Evolutionary conservation across 2,329 filamentous ascomycete species (phyloP), one percentile per base, ranked within the genome.

Genomic region (Fusarium sp.): DNA sequence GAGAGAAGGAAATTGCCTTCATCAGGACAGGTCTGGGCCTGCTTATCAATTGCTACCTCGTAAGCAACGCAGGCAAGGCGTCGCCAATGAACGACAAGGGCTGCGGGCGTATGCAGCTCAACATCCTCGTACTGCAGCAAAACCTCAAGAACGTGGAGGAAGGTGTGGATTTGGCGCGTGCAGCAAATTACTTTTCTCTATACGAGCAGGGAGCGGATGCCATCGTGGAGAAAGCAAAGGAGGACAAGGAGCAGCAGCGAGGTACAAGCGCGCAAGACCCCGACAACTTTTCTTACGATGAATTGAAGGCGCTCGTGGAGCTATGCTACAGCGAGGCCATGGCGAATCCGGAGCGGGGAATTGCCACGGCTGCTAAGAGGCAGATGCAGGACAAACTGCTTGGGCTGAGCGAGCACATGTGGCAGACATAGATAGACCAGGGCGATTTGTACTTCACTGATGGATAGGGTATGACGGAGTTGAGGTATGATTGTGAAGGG

Each of bases 61-160:
- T 97, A 37, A 83, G 89, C 63, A 92, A 92, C 67, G 88, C 90
- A 3, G 82, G 85, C 18, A 86, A 88, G 75, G 91, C 95, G 44
- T 89, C 89, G 50, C 89, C 91, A 9, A 95, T 99, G 89, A 97
- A 99, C 78, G 83, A 81, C 37, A 88, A 91, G 72, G 96, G 96
- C 41, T 92, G 91, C 62, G 89, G 90, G n/a, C 88, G 94, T 37
- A 94, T 99, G 88, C 91, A 94, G 77, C 88, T 98, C 74, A 97
- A 99, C 77, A 93, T 97, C 49, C 86, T 97, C 26, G 96, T 99
- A 40, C 83, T 99, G 52, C 95, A 98, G 80, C 96, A 99, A 77
- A 97, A 97, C 74, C 88, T 99, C 57, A 97, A 97, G 82, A 97
- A 97, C 71, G 90, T 99, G 54, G 93, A 96, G 78, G 84, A 87